Percentiles rank a stretch among this genome's conserved stretches.
These are phyloP conservation scores for Erodium moschatum DNA, from an alignment of 441 rosid genomes.

Conservation along the genomic window DNA sequence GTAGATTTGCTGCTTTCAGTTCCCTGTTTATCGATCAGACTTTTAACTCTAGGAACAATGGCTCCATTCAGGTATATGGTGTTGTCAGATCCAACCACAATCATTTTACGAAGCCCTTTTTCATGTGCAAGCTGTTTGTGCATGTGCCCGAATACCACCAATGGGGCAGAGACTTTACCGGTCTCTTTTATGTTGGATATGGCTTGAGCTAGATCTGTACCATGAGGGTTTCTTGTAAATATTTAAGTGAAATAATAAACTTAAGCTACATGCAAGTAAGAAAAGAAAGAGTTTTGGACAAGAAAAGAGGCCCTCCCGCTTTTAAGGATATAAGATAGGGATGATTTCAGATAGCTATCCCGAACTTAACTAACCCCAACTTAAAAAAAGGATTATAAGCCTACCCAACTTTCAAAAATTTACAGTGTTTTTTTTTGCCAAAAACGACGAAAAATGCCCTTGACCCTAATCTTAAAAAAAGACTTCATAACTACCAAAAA, in stretches of 20 bases:
- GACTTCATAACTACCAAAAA: no score
- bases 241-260: neutral
- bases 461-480: no score
- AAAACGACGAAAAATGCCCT: no score
- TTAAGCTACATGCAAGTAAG: neutral
- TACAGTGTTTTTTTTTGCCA: no score
- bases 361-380: no score
- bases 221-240: slow-evolving; percentile 18
- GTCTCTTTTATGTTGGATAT: slow-evolving; percentile 49
- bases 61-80: slow-evolving; percentile 75
- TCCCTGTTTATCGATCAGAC: slow-evolving; percentile 16
- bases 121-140: slow-evolving; percentile 64
- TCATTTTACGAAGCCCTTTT: slow-evolving; percentile 61
- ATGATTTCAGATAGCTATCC: no score
- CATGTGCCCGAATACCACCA: slow-evolving; percentile 88
- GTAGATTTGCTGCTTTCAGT: slow-evolving; percentile 16
- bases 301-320: neutral
- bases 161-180: slow-evolving; percentile 30
- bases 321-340: no score
- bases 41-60: slow-evolving; percentile 60
- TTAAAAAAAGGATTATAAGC: no score
- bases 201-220: slow-evolving; percentile 67
- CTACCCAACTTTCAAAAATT: no score
- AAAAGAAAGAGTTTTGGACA: neutral
- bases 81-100: slow-evolving; percentile 39